These are phyloP conservation scores for Diaporthe sp. DNA, from an alignment of 2,329 filamentous ascomycete genomes.

Conservation along the genomic window DNA sequence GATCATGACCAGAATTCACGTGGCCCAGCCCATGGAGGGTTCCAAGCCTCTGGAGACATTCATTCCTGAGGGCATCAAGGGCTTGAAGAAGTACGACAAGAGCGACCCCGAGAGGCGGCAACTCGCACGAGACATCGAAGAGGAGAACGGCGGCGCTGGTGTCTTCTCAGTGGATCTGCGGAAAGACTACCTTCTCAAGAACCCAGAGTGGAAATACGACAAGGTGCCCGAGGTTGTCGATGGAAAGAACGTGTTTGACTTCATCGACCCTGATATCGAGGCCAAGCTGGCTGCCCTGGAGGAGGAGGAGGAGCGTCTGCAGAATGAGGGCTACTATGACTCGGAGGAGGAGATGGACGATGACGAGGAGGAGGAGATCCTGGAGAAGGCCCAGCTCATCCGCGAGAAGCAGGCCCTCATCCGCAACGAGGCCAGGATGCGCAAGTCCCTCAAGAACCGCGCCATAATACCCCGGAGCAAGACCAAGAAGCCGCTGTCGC, in stretches of 20 bases:
- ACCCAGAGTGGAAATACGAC: conserved; percentile 96
- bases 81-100: conserved; percentile 90
- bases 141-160: conserved; percentile 92
- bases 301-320: conserved; percentile 93
- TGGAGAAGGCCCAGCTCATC: conserved; percentile 94
- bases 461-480: conserved; percentile 90
- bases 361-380: conserved; percentile 87
- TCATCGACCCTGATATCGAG: conserved; percentile 96
- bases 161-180: conserved; percentile 96
- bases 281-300: conserved; percentile 91
- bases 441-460: conserved; percentile 97
- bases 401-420: conserved; percentile 94
- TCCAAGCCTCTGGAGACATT: conserved; percentile 80
- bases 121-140: conserved; percentile 89
- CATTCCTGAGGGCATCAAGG: conserved; percentile 88
- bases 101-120: conserved; percentile 85
- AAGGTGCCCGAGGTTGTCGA: conserved; percentile 94
- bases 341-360: conserved; percentile 87
- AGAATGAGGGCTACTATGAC: conserved; percentile 94
- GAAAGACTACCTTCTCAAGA: conserved; percentile 87
- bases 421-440: conserved; percentile 94
- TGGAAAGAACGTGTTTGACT: conserved; percentile 98
- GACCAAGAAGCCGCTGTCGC: conserved; percentile 84
- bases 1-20: conserved; percentile 94
- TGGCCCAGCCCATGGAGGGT: conserved; percentile 91